Percentiles rank a stretch among this genome's conserved stretches.
These are phyloP conservation scores for Cutaneotrichosporon curvatum DNA, from an alignment of 1,284 basidiomycete genomes.

Conservation along the genomic window DNA sequence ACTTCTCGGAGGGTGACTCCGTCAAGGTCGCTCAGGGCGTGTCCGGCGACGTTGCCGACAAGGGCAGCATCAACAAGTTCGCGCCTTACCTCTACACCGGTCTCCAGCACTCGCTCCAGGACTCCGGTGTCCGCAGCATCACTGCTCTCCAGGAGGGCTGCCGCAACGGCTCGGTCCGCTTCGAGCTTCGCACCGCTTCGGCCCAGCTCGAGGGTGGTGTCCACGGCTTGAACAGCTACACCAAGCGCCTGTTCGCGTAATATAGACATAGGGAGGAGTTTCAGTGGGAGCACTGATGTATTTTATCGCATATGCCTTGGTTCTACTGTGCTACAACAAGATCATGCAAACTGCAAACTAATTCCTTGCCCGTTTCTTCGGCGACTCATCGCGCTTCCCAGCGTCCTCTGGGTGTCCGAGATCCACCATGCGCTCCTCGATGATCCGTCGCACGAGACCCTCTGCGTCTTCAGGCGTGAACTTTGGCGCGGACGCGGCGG, in stretches of 20 bases:
- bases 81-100: constrained; percentile 88
- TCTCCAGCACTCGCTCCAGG: constrained; percentile 92
- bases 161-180: constrained; percentile 63
- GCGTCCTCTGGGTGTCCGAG: constrained; percentile 51
- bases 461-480: constrained; percentile 40
- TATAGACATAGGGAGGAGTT: background rate
- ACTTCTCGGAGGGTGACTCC: constrained; percentile 90
- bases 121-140: constrained; percentile 68
- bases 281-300: constrained; percentile 6
- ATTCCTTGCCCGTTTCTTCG: constrained; percentile 17
- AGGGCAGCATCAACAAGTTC: constrained; percentile 86
- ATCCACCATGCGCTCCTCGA: constrained; percentile 59
- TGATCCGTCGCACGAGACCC: constrained; percentile 58
- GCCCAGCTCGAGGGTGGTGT: constrained; percentile 96
- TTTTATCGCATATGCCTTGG: background rate
- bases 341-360: constrained; percentile 6
- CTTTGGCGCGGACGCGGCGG: constrained; percentile 10
- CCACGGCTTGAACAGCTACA: constrained; percentile 73
- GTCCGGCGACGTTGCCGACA: constrained; percentile 93
- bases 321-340: background rate
- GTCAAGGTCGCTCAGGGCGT: constrained; percentile 98
- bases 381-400: constrained; percentile 12
- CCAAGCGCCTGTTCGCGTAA: constrained; percentile 57
- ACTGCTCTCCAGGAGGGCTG: constrained; percentile 58
- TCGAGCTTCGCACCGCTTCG: constrained; percentile 89